These are phyloP conservation scores for Pterocarpus santalinus DNA, from an alignment of 306 rosid genomes.

Conservation along the genomic window DNA sequence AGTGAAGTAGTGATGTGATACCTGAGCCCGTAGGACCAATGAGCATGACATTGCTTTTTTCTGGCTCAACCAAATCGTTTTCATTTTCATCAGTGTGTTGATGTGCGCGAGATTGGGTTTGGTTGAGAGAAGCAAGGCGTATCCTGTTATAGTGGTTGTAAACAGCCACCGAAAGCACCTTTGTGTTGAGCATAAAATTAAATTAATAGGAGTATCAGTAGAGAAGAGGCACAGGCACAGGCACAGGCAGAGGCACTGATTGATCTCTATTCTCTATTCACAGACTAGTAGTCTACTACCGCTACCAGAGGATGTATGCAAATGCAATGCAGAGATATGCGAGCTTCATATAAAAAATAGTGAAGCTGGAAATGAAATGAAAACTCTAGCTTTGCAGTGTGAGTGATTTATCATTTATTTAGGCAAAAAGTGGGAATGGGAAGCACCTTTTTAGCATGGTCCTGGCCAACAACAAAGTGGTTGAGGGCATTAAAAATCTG, in stretches of 20 bases:
- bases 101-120: background rate
- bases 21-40: slow-evolving; percentile 87
- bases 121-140: slow-evolving; percentile 50
- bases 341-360: too few relatives aligned
- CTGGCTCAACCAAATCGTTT: slow-evolving; percentile 62
- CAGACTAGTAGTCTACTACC: too few relatives aligned
- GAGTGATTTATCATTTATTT: too few relatives aligned
- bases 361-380: too few relatives aligned
- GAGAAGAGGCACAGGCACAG: background rate
- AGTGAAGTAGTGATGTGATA: background rate
- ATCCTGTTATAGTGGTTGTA: slow-evolving; percentile 79
- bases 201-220: background rate
- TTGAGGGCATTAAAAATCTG: slow-evolving; percentile 59
- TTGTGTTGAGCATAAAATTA: slow-evolving; percentile 29
- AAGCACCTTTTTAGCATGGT: slow-evolving; percentile 68
- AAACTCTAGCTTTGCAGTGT: too few relatives aligned
- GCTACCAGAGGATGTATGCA: too few relatives aligned
- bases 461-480: slow-evolving; percentile 69
- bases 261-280: too few relatives aligned
- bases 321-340: too few relatives aligned
- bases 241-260: too few relatives aligned
- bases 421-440: background rate
- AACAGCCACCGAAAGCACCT: slow-evolving; percentile 86
- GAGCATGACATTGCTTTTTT: slow-evolving; percentile 73
- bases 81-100: slow-evolving; percentile 21